Percentiles rank a stretch among this genome's conserved stretches.
phyloP scores from a whole-genome alignment of 768 basidiomycete species.

The Leucocoprinus sp. region DNA sequence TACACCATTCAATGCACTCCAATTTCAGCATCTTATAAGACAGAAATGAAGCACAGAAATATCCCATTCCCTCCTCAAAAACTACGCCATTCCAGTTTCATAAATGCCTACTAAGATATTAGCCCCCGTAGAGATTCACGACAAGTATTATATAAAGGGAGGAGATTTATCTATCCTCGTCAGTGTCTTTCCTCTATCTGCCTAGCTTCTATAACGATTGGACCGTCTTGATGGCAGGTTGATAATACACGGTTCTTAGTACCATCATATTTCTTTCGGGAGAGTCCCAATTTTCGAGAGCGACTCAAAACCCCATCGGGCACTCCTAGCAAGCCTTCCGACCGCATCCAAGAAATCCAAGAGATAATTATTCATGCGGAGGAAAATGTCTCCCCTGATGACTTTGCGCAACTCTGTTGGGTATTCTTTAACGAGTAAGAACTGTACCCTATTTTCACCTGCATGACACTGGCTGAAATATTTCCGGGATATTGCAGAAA shows the following conservation, averaged over 20 bases:
- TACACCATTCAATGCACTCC: too few species aligned
- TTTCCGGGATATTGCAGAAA: conserved; percentile 25
- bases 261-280: conserved; percentile 47
- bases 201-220: too few species aligned
- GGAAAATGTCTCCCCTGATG: conserved; percentile 28
- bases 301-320: conserved; percentile 16
- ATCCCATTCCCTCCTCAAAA: too few species aligned
- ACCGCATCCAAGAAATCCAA: conserved; percentile 20
- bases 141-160: not conserved
- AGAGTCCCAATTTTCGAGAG: conserved; percentile 36
- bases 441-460: not conserved
- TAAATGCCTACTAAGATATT: too few species aligned
- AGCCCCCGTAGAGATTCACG: not conserved
- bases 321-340: conserved; percentile 18
- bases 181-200: not conserved
- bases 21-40: too few species aligned
- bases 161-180: conserved; percentile 4
- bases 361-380: conserved; percentile 26
- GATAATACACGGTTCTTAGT: conserved; percentile 37
- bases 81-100: too few species aligned
- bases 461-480: not conserved
- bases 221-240: conserved; percentile 20
- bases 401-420: conserved; percentile 44
- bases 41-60: too few species aligned
- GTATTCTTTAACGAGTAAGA: conserved; percentile 48